Evolutionary conservation across 1,284 basidiomycete species (phyloP), one percentile per base, ranked within the genome.

Genomic region (Takashimella koratensis): DNA sequence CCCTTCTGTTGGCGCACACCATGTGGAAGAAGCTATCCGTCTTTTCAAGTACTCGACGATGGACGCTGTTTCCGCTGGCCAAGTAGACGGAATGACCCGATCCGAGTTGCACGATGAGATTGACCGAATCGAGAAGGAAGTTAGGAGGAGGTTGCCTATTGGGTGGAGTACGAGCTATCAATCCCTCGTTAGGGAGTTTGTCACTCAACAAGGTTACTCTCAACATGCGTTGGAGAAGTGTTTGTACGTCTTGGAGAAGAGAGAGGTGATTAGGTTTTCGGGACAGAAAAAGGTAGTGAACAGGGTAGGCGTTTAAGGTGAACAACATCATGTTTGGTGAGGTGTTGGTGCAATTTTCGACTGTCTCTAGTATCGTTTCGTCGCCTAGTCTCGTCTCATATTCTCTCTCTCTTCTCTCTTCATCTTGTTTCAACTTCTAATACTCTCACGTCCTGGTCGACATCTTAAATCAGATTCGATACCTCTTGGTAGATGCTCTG

Each of bases 31-130:
- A 76, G 90, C 96, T 4, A 98, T 98, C 68, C 86, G 96, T 5
- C 78, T 99, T 23, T 99, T 99, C 86, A 97, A 96, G 67, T 96
- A 87, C 77, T 97, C 93, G 16, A 99, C 96, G 1, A 98, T 98
- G 95, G 92, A 98, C 74, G 96, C 96, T 22, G 94, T 98, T 23
- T 90, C 91, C 23, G 92, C 94, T 4, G 81, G 81, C n/a, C 72
- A 76, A 36, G 86, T 90, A 5, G 95, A 98, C 64, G 96, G 96
- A 1, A 82, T 98, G 65, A 92, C 91, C 13, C 84, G 94, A 45
- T 86, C 89, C 4, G 91, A 95, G 69, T 78, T 98, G 24, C 93
- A 95, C 71, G 93, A 94, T 58, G 96, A 98, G 78, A 94, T 98
- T 80, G 80, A 82, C 51, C 83, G 84, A 64, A 94, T 99, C 62